A percentile compares a stretch with the other conserved stretches of the same genome.
Evolutionary conservation across 352 stramenopile species (phyloP).

Genomic region (Phytophthora idaei): DNA sequence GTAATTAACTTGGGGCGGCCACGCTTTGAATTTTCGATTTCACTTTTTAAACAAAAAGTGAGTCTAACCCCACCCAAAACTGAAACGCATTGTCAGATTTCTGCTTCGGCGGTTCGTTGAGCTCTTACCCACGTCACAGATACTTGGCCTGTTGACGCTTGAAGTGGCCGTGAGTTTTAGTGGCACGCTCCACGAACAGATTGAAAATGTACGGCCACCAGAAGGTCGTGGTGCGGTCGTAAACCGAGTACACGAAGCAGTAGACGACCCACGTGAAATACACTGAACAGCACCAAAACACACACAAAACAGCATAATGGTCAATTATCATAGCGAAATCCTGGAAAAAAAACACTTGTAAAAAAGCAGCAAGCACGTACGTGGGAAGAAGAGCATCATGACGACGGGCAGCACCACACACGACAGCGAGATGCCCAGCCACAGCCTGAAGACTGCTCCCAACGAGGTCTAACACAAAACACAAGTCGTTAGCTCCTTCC

Average conservation of each 20-base stretch:
- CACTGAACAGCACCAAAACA: constrained; percentile 39
- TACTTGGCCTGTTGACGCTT: constrained; percentile 44
- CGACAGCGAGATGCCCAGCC: constrained; percentile 67
- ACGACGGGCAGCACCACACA: constrained; percentile 74
- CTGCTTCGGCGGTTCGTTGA: not conserved
- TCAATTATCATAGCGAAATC: not conserved
- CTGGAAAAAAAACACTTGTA: too few relatives aligned
- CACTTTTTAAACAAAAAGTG: constrained; percentile 1
- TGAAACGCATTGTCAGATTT: not conserved
- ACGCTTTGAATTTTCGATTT: constrained; percentile 28
- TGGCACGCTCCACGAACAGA: constrained; percentile 63
- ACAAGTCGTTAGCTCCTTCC: constrained; percentile 3
- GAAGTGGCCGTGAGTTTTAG: constrained; percentile 62
- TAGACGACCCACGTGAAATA: constrained; percentile 84
- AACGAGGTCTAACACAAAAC: constrained; percentile 54
- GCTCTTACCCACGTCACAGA: constrained; percentile 23
- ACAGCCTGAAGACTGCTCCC: constrained; percentile 70
- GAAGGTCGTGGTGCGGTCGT: constrained; percentile 85
- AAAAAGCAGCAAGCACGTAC: constrained; percentile 39
- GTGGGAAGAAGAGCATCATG: constrained; percentile 80
- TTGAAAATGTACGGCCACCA: constrained; percentile 90
- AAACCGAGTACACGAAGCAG: constrained; percentile 85
- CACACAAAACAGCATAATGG: not conserved
- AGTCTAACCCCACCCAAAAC: constrained; percentile 23
- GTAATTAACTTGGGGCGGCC: constrained; percentile 32